Percentiles rank a stretch among this genome's conserved stretches.
phyloP scores from a whole-genome alignment of 106 monocot genomes.

The Cymbidium sinense region DNA sequence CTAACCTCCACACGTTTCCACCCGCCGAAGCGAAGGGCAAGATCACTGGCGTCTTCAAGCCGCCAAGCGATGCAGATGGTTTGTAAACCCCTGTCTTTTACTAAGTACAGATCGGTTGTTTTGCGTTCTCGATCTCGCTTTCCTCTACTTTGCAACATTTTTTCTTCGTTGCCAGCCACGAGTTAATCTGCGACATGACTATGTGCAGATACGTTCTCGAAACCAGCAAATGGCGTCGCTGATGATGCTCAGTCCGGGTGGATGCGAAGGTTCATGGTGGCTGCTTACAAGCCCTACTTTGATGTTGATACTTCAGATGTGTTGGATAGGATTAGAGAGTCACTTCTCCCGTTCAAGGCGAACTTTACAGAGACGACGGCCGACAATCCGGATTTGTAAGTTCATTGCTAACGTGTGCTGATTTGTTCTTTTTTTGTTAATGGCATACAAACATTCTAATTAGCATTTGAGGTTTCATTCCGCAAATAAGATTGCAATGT shows the following conservation, averaged over 20 bases:
- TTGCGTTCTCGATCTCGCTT: neutral
- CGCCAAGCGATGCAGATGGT: slow-evolving; percentile 84
- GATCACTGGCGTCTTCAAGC: slow-evolving; percentile 50
- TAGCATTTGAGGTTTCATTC: neutral
- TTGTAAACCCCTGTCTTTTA: slow-evolving; percentile 1
- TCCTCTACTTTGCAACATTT: neutral
- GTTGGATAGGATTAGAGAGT: slow-evolving; percentile 63
- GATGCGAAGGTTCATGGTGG: slow-evolving; percentile 44
- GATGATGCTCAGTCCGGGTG: slow-evolving; percentile 38
- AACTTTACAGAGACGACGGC: slow-evolving; percentile 64
- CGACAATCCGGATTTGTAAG: slow-evolving; percentile 66
- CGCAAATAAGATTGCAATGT: neutral
- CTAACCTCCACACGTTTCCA: slow-evolving; percentile 71
- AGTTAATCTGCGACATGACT: neutral
- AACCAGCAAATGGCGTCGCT: slow-evolving; percentile 32
- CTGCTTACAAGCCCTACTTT: slow-evolving; percentile 62
- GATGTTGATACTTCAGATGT: slow-evolving; percentile 76
- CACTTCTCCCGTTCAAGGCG: slow-evolving; percentile 54
- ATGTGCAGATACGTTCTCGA: slow-evolving; percentile 60
- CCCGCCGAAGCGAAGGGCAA: slow-evolving; percentile 54
- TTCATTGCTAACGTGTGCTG: neutral
- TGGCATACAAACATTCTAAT: neutral
- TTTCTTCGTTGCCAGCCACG: neutral
- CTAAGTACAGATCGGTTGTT: neutral
- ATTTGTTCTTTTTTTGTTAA: neutral